Percentiles rank a stretch among this genome's conserved stretches.
These are phyloP conservation scores for Lactarius psammicola DNA, from an alignment of 768 basidiomycete genomes.

Conservation along the genomic window DNA sequence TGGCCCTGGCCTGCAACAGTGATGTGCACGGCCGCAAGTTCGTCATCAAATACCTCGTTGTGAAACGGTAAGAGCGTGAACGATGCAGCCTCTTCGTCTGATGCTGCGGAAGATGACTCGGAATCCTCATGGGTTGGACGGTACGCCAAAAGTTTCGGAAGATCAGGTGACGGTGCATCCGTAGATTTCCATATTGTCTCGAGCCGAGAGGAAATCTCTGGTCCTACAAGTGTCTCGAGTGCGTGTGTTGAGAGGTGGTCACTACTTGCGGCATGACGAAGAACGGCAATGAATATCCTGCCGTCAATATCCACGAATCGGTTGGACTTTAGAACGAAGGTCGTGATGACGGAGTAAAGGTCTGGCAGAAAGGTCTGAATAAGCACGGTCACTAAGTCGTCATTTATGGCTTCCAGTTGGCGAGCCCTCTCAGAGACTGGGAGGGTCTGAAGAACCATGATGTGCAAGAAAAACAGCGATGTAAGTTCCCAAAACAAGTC, in stretches of 20 bases:
- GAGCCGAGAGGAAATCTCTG: constrained; percentile 31
- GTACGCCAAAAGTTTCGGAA: constrained; percentile 32
- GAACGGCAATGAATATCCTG: constrained; percentile 47
- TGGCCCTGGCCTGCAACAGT: too few relatives aligned
- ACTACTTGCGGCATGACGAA: constrained; percentile 39
- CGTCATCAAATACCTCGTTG: too few relatives aligned
- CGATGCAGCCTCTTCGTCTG: too few relatives aligned
- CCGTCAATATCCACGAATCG: constrained; percentile 52
- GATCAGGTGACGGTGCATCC: constrained; percentile 29
- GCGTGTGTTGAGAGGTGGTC: constrained; percentile 21
- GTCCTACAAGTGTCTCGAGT: constrained; percentile 34
- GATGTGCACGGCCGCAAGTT: too few relatives aligned
- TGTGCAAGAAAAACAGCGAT: constrained; percentile 23
- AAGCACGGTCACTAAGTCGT: constrained; percentile 37
- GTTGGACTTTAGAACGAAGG: constrained; percentile 27
- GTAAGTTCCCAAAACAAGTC: constrained; percentile 22
- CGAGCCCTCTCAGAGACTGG: constrained; percentile 29
- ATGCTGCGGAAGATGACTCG: too few relatives aligned
- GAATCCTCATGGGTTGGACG: not conserved
- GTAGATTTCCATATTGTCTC: constrained; percentile 32
- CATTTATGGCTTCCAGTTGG: constrained; percentile 32
- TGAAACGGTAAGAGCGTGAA: too few relatives aligned
- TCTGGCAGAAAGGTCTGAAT: constrained; percentile 42
- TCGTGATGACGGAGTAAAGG: constrained; percentile 37
- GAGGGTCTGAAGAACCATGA: constrained; percentile 24